These are phyloP conservation scores for Colletotrichum plurivorum DNA, from an alignment of 2,329 filamentous ascomycete species.

Conservation along the genomic window DNA sequence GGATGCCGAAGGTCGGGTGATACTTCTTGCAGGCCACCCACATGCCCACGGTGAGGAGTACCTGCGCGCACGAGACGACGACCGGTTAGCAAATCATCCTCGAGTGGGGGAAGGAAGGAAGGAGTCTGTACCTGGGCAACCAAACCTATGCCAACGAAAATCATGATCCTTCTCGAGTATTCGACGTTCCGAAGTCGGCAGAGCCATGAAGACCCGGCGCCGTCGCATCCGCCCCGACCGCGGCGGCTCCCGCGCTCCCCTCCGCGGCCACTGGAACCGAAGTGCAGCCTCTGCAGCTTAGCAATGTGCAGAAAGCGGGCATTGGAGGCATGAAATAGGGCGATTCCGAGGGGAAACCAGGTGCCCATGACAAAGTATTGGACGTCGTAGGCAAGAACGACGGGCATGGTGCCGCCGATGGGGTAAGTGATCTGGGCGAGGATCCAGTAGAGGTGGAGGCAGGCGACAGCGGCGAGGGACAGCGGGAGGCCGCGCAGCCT, in stretches of 20 bases:
- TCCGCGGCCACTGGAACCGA: conserved; percentile 1
- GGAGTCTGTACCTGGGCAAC: conserved; percentile 59
- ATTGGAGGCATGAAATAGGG: conserved; percentile 71
- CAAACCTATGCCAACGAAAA: conserved; percentile 63
- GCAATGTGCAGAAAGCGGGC: conserved; percentile 66
- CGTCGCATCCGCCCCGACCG: conserved; percentile 44
- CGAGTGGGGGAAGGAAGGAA: neutral
- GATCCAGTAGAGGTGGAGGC: conserved; percentile 56
- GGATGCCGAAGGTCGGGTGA: conserved; percentile 64
- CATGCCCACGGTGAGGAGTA: conserved; percentile 66
- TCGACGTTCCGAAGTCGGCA: conserved; percentile 53
- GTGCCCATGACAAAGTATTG: conserved; percentile 74
- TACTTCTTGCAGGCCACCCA: conserved; percentile 72
- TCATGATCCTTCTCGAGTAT: conserved; percentile 57
- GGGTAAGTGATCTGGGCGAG: conserved; percentile 59
- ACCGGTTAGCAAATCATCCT: neutral
- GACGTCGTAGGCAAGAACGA: conserved; percentile 59
- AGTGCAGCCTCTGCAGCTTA: conserved; percentile 57
- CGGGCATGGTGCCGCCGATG: conserved; percentile 56
- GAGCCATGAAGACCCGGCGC: conserved; percentile 49
- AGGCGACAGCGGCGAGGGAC: conserved; percentile 56
- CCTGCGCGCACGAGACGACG: conserved; percentile 49
- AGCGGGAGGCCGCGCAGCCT: conserved; percentile 57
- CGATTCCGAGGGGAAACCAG: conserved; percentile 70
- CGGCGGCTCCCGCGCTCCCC: conserved; percentile 1